phyloP scores from a whole-genome alignment of 352 stramenopile species.

The Blastocystis sp. region DNA sequence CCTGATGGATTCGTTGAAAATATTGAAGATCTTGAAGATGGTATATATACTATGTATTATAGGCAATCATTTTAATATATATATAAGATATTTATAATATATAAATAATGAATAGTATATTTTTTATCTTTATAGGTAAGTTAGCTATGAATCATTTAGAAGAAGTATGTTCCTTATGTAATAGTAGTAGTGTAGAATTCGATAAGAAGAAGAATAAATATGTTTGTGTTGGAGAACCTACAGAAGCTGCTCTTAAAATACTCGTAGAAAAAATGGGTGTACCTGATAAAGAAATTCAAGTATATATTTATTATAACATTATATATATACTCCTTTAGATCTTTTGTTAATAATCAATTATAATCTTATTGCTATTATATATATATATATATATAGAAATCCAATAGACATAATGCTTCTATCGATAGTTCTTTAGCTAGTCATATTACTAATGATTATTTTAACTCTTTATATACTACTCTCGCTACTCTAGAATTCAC shows the following conservation, averaged over 20 bases:
- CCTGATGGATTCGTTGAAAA: constrained; percentile 54
- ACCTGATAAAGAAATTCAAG: constrained; percentile 19
- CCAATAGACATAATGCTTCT: too few species aligned
- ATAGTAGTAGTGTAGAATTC: constrained; percentile 66
- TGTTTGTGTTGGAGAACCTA: constrained; percentile 50
- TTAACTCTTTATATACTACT: neutral
- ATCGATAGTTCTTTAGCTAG: too few species aligned
- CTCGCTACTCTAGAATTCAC: constrained; percentile 77
- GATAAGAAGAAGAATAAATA: constrained; percentile 23
- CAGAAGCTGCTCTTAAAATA: constrained; percentile 80
- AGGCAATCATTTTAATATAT: too few species aligned
- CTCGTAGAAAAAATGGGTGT: constrained; percentile 78
- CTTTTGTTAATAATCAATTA: too few species aligned
- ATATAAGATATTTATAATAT: too few species aligned
- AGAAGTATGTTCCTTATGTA: constrained; percentile 66
- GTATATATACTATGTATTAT: neutral
- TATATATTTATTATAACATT: too few species aligned
- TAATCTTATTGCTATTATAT: too few species aligned
- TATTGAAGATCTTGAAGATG: neutral
- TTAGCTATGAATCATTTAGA: constrained; percentile 2
- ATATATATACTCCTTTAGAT: too few species aligned
- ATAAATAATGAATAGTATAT: too few species aligned
- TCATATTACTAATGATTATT: neutral
- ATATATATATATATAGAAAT: too few species aligned
- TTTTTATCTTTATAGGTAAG: constrained; percentile 20